Evolutionary conservation across 2,329 filamentous ascomycete genomes (phyloP).

Genomic region (Stromatinia cepivora): DNA sequence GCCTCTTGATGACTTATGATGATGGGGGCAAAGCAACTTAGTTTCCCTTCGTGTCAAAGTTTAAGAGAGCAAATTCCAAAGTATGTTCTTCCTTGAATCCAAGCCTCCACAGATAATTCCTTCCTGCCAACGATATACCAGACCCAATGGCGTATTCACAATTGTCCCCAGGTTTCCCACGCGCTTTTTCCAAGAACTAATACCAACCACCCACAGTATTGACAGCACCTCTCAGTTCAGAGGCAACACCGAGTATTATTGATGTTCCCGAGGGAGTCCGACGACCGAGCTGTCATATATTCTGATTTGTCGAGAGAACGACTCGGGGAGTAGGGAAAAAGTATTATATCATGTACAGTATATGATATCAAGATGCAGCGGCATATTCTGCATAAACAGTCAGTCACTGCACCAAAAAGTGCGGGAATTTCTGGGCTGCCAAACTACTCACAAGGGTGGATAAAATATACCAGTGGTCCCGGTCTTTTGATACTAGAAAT

Average conservation of each 20-base stretch:
- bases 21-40: slow-evolving; percentile 17
- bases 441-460: slow-evolving; percentile 6
- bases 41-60: slow-evolving; percentile 9
- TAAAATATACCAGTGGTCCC: background rate
- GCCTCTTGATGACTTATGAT: slow-evolving; percentile 29
- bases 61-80: background rate
- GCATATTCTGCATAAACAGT: slow-evolving; percentile 1
- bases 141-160: slow-evolving; percentile 1
- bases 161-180: background rate
- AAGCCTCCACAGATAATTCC: slow-evolving; percentile 6
- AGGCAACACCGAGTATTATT: background rate
- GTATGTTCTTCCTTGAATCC: background rate
- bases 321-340: background rate
- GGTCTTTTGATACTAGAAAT: background rate
- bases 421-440: background rate
- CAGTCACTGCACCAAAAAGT: background rate
- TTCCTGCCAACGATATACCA: slow-evolving; percentile 5
- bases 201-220: background rate
- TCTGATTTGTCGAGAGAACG: background rate
- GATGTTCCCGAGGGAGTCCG: background rate
- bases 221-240: background rate
- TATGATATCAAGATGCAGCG: background rate
- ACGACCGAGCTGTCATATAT: background rate
- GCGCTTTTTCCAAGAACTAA: background rate
- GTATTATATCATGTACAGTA: background rate